Percentiles rank a stretch among this genome's conserved stretches.
Conservation (phyloP, 164 flowering plant species). For the Berberis thunbergii region DNA sequence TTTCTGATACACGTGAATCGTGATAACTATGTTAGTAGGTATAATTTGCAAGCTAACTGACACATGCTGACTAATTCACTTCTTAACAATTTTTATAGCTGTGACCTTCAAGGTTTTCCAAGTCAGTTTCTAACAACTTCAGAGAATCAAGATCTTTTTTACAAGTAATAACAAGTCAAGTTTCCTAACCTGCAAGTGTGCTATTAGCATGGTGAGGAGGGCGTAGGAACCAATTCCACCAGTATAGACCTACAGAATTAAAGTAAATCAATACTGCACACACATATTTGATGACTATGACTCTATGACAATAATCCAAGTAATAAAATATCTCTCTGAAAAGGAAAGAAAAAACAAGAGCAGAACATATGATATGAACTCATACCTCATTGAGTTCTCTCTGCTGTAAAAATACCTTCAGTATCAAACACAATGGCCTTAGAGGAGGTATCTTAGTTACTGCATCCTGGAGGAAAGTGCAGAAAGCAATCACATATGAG, state of each 20-base stretch:
- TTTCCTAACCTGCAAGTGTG: slow-evolving; percentile 63
- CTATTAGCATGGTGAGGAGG: slow-evolving; percentile 82
- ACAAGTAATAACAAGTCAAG: not conserved
- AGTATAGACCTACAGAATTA: slow-evolving; percentile 65
- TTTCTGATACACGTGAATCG: no score
- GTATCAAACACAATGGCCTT: slow-evolving; percentile 83
- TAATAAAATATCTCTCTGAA: not conserved
- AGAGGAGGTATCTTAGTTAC: slow-evolving; percentile 62
- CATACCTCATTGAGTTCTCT: slow-evolving; percentile 93
- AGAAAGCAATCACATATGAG: not conserved
- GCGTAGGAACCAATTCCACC: slow-evolving; percentile 99
- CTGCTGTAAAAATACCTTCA: slow-evolving; percentile 92
- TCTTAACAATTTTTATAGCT: no score
- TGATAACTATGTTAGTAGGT: no score
- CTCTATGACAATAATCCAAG: not conserved
- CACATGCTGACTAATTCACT: no score
- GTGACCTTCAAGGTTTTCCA: no score
- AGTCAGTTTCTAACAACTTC: no score
- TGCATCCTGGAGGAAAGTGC: slow-evolving; percentile 45
- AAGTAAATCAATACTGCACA: not conserved
- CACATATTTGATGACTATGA: not conserved
- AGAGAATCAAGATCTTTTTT: no score
- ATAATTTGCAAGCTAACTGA: no score
- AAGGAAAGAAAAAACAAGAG: not conserved
- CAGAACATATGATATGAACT: not conserved